Evolutionary conservation across 345 rosid species (phyloP).

Genomic region (Linum lewisii): DNA sequence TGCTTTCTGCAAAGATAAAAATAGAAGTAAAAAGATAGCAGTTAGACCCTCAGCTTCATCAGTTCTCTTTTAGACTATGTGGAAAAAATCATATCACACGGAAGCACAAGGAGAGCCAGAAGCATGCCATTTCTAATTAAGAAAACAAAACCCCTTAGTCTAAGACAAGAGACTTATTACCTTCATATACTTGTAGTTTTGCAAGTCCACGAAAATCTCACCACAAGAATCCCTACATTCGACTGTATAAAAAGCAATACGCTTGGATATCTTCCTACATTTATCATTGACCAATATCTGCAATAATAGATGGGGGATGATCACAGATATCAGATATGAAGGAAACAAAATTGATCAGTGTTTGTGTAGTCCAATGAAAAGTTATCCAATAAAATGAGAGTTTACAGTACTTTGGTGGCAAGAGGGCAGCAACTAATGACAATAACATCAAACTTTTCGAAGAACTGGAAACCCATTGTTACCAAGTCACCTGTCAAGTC

Average conservation of each 20-base stretch:
- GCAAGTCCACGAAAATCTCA: constrained; percentile 85
- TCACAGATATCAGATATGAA: neutral
- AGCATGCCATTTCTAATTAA: constrained; percentile 2
- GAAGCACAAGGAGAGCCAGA: constrained; percentile 1
- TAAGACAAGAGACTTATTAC: constrained; percentile 9
- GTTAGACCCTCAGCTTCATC: neutral
- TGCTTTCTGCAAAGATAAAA: constrained; percentile 37
- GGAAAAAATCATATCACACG: neutral
- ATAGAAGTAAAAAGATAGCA: too few relatives aligned
- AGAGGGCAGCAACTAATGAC: constrained; percentile 61
- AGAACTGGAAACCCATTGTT: constrained; percentile 44
- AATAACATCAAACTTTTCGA: constrained; percentile 62
- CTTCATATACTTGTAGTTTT: constrained; percentile 53
- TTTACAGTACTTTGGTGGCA: constrained; percentile 41
- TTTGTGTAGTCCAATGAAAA: constrained; percentile 4
- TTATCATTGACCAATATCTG: constrained; percentile 73
- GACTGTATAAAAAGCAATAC: constrained; percentile 68
- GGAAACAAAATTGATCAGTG: constrained; percentile 1
- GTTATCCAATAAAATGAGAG: constrained; percentile 4
- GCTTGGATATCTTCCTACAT: constrained; percentile 62
- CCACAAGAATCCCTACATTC: constrained; percentile 83
- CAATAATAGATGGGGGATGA: neutral
- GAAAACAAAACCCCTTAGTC: neutral
- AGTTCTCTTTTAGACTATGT: neutral
- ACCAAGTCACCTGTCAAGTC: constrained; percentile 58